Percentiles rank a stretch among this genome's conserved stretches.
Conservation (phyloP, 306 rosid genomes). For the Quercus aquifolioides region DNA sequence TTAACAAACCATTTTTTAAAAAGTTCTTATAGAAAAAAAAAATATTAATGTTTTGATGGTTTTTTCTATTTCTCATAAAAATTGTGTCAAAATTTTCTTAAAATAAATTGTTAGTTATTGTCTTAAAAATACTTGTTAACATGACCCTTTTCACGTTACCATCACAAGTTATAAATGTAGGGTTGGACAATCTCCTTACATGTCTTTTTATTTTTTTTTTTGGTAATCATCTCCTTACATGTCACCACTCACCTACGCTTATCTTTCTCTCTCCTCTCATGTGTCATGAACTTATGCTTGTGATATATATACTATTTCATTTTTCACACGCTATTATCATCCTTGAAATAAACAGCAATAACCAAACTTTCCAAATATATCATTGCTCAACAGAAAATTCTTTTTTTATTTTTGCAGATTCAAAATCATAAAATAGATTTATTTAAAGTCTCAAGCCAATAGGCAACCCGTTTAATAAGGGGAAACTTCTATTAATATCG, state of each 20-base stretch:
- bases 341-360: background rate
- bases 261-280: background rate
- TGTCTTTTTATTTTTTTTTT: too few relatives aligned
- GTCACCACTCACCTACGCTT: background rate
- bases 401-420: background rate
- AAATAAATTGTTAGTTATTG: accelerated
- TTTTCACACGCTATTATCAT: background rate
- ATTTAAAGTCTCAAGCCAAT: background rate
- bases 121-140: accelerated
- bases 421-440: background rate
- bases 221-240: background rate
- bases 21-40: background rate
- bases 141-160: accelerated
- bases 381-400: background rate
- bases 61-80: accelerated
- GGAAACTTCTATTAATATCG: background rate
- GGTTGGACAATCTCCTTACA: background rate
- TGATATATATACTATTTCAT: background rate
- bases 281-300: background rate
- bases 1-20: accelerated
- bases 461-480: background rate
- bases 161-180: too few relatives aligned
- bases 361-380: background rate
- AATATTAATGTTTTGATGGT: accelerated
- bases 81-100: accelerated